Evolutionary conservation across 108 stramenopile species (phyloP), one percentile per base, ranked within the genome.

Genomic region (Nitzschia sp.): DNA sequence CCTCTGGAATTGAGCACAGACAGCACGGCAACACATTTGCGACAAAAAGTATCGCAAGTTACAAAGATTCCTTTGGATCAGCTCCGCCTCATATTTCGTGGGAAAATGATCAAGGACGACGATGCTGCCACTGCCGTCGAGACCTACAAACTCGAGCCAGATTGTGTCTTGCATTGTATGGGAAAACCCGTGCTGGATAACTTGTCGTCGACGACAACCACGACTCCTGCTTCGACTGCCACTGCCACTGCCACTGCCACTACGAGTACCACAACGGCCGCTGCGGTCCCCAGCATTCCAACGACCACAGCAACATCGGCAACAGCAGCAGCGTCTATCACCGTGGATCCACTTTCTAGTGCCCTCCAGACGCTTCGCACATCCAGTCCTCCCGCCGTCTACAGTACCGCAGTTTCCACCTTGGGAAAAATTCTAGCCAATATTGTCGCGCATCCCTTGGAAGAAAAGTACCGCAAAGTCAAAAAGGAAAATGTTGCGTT

Each of bases 401-500:
- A 90, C 63, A 32, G 22, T 13, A 88, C 84, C 0, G 91, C 88
- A 0, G 54, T 95, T 0, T 25, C 63, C 53, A 92, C 91, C 0
- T 64, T 90, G 2, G 75, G 77, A 29, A 95, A 88, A 59, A 62
- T 95, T 6, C 54, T 95, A 26, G 35, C 31, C 19, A 95, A 95
- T 66, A 89, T 95, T 52, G 53, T 85, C 1, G 22, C 23, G 17
- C 54, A 92, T 77, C 94, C 94, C 8, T 77, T 86, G 82, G 94
- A 95, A 62, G 94, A 92, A 76, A 92, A 92, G 67, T 95, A 92
- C 63, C 86, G 94, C 17, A 76, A 75, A n/a, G 66, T 95, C 63
- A 92, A 92, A 56, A 68, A 66, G 27, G 25, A 69, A 0, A 94
- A 94, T 73, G 68, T 89, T 26, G 90, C 89, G 13, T 94, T 94